These are phyloP conservation scores for Polyporus tsugae DNA, from an alignment of 1,284 basidiomycete species.

Conservation along the genomic window DNA sequence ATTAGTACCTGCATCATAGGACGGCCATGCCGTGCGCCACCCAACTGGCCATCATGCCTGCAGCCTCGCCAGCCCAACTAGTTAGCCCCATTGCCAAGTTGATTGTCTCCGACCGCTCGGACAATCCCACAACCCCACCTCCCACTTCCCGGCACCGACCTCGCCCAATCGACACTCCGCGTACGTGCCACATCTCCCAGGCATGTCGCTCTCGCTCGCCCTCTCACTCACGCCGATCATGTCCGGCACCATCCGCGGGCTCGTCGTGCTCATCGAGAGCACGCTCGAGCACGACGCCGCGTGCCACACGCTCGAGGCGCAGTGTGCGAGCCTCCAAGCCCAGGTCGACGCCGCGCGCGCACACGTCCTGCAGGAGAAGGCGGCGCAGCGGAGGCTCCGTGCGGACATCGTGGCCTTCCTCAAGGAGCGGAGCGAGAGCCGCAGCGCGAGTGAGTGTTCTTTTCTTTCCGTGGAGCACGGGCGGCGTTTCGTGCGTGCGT, in stretches of 20 bases:
- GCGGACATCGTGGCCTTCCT: slow-evolving; percentile 30
- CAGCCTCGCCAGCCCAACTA: not conserved
- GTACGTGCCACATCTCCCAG: not conserved
- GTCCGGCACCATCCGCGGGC: slow-evolving; percentile 24
- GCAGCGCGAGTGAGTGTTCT: slow-evolving; percentile 18
- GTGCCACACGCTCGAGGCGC: slow-evolving; percentile 28
- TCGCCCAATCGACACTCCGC: not conserved
- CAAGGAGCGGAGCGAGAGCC: slow-evolving; percentile 15
- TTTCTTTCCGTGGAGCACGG: not conserved
- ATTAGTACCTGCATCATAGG: not conserved
- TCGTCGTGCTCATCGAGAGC: slow-evolving; percentile 32
- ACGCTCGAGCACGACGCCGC: slow-evolving; percentile 30
- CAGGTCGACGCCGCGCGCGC: slow-evolving; percentile 26
- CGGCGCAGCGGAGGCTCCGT: slow-evolving; percentile 30
- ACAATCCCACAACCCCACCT: not conserved
- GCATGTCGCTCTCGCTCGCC: slow-evolving; percentile 19
- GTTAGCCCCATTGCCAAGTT: not conserved
- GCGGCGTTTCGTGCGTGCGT: not conserved
- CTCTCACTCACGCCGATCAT: slow-evolving; percentile 23
- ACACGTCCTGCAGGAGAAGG: slow-evolving; percentile 31
- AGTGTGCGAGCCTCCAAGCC: slow-evolving; percentile 27
- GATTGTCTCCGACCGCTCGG: not conserved
- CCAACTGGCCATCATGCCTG: not conserved
- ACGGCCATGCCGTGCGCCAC: not conserved
- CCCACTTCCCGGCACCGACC: not conserved